A percentile compares a stretch with the other conserved stretches of the same genome.
Evolutionary conservation across 2,329 filamentous ascomycete genomes (phyloP).

Genomic region (Botrytis tulipae): DNA sequence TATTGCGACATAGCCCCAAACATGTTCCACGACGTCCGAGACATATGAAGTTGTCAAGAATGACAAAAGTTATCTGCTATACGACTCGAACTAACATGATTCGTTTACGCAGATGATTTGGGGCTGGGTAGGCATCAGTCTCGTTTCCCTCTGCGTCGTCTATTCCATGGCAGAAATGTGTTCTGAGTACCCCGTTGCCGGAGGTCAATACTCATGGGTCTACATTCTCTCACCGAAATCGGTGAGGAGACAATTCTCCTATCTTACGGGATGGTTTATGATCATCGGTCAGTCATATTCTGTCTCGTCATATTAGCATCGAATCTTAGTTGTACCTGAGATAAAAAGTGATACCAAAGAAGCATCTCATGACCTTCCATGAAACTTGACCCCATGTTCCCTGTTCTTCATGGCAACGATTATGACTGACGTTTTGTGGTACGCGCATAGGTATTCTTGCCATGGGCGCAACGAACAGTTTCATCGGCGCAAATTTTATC

Average conservation of each 20-base stretch:
- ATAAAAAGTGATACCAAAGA: background rate
- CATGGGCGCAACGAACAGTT: conserved; percentile 55
- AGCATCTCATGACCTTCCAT: conserved; percentile 18
- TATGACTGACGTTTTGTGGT: conserved; percentile 3
- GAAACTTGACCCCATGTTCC: background rate
- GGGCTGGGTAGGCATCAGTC: conserved; percentile 53
- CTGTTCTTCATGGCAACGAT: background rate
- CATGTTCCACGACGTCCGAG: conserved; percentile 21
- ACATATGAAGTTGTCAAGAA: conserved; percentile 19
- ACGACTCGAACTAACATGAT: conserved; percentile 9
- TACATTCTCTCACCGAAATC: conserved; percentile 52
- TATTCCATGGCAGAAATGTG: conserved; percentile 61
- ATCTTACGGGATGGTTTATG: conserved; percentile 50
- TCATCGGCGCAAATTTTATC: conserved; percentile 54
- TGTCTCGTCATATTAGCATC: background rate
- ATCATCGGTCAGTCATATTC: conserved; percentile 41
- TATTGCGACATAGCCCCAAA: conserved; percentile 9
- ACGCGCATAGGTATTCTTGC: conserved; percentile 40
- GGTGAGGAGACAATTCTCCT: conserved; percentile 45
- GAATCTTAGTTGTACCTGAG: background rate
- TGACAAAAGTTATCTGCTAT: conserved; percentile 15
- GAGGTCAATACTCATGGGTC: conserved; percentile 58
- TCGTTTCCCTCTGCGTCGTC: conserved; percentile 52
- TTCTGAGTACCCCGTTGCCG: conserved; percentile 54
- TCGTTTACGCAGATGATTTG: conserved; percentile 49